A percentile compares a stretch with the other conserved stretches of the same genome.
Evolutionary conservation across 495 filamentous ascomycete genomes (phyloP).

Genomic region (Xylaria flabelliformis): DNA sequence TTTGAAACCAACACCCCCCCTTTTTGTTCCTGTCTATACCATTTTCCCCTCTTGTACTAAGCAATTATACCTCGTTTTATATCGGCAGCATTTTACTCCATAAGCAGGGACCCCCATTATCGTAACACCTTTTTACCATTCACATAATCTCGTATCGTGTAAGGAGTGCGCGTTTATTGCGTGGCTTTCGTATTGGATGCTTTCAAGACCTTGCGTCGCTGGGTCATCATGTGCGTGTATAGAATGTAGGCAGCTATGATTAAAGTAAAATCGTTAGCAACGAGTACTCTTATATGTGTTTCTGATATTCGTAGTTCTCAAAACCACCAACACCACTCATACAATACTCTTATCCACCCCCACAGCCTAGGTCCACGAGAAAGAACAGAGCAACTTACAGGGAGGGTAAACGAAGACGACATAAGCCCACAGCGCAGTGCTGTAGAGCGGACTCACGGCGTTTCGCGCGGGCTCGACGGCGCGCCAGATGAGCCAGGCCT

Average conservation of each 20-base stretch:
- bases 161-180: constrained; percentile 10
- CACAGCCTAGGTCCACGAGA: constrained; percentile 1
- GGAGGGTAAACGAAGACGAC: constrained; percentile 80
- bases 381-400: constrained; percentile 59
- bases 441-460: constrained; percentile 58
- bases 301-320: neutral
- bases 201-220: constrained; percentile 77
- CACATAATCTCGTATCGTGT: neutral
- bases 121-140: neutral
- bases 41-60: neutral
- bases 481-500: constrained; percentile 80
- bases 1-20: constrained; percentile 5
- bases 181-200: constrained; percentile 55
- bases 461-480: constrained; percentile 65
- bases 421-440: constrained; percentile 40
- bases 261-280: constrained; percentile 12
- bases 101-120: neutral
- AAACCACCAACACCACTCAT: neutral
- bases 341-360: neutral
- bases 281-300: neutral
- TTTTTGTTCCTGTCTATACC: constrained; percentile 12
- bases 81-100: neutral
- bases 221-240: constrained; percentile 92
- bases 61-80: constrained; percentile 7
- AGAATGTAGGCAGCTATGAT: constrained; percentile 79